Evolutionary conservation across 1,284 basidiomycete species (phyloP), one percentile per base, ranked within the genome.

Genomic region (Athelia sp.): DNA sequence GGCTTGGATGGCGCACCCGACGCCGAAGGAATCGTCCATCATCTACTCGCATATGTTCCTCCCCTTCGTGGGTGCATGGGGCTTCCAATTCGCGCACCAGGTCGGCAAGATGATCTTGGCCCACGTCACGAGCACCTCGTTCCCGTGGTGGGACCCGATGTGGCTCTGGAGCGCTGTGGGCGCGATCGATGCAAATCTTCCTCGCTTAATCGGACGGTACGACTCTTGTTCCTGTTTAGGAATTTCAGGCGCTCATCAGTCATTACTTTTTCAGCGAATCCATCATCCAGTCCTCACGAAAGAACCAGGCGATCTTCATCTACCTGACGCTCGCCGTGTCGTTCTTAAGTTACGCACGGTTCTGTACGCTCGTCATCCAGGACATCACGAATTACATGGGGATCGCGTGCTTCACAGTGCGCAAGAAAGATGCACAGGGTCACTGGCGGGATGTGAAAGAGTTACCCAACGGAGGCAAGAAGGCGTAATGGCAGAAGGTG

Each of bases 31-130:
- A 52, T 79, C 79, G 1, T 71, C 67, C 24, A 81, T 87, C 62
- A 65, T 87, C 46, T 66, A 81, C 58, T 83, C 82, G 1, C 70
- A 82, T 1, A 74, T 87, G 18, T 85, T 98, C 60, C 69, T 98
- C 4, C 92, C 94, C 1, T 96, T 96, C 74, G 67, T 95, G 17
- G 84, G 83, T 56, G 87, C 87, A 42, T 98, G 94, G 93, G 96
- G 92, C 19, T 68, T 93, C 45, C 84, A 87, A 60, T 93, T 92
- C 56, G 84, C 88, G 18, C 87, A 92, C 65, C 84, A 88, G 61
- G 95, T 98, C 42, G 92, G 93, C 32, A 75, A 90, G 56, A 89
- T 98, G 71, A 98, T 98, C 63, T 72, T 98, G 31, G 92, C 94
- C 0, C 96, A 99, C 67, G 84, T 98, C 36, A 95, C 93, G 46